Base-by-base conservation (phyloP, 805 yeast species). In the Metschnikowia reukaufii region DNA sequence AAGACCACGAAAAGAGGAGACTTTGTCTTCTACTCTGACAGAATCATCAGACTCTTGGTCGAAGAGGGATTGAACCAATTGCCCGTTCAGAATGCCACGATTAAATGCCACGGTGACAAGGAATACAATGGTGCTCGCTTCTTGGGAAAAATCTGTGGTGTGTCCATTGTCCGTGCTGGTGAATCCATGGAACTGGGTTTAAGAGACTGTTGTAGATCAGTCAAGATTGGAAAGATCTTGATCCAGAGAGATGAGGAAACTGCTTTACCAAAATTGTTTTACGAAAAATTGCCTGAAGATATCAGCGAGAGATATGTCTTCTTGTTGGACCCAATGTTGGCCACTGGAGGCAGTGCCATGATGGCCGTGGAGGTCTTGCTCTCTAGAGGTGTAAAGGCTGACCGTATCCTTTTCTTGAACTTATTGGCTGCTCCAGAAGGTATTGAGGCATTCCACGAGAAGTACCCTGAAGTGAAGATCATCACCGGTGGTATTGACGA, bases 201-300 rank as follows among this genome's bases (percentile, higher is more conserved):
- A 54, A 82, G 99, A 66, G 98, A 92, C 66, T 92, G 99, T 69
- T 90, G 98, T 66, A 80, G 99, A 55, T 86, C 96, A 9, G 99
- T 94, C 32, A 79, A 98, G 63, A 87, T 94, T 50, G 99, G 99
- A 44, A 94, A 94, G 74, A 92, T 94, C 57, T 76, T 94, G 63
- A 94, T 94, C 58, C 99, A 94, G 73, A 81, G 99, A 69, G 97
- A 94, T 63, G 99, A 94, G 70, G 99, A 94, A 70, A 94, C 98
- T 20, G 96, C 97, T 2, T 67, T 78, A 58, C 97, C 99, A 36
- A 88, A 89, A 65, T 73, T 94, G 45, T 94, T 86, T 70, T 94
- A 91, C 66, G 97, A 88, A 59, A 94, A 94, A 66, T 77, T 94
- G 53, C 99, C 99, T 16, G 88, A 83, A 53, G 99, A 94, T 61